Percentiles rank a stretch among this genome's conserved stretches.
Evolutionary conservation across 805 yeast genomes (phyloP).

Genomic region (Kodamaea sagamina): DNA sequence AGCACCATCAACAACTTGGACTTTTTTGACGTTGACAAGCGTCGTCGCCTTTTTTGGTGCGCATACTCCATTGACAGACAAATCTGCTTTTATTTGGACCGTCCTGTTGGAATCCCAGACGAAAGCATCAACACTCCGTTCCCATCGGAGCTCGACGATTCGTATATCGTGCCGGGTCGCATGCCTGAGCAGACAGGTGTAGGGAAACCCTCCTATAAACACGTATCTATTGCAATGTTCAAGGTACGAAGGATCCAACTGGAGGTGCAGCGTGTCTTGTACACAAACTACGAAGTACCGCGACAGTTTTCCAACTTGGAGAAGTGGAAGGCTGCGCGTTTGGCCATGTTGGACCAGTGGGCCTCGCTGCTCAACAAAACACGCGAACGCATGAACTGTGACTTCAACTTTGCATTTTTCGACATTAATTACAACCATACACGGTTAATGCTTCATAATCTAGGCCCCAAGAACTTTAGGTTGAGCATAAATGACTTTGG

Average conservation of each 20-base stretch:
- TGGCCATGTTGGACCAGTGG: constrained; percentile 63
- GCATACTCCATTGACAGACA: constrained; percentile 84
- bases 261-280: constrained; percentile 69
- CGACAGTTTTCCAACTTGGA: constrained; percentile 52
- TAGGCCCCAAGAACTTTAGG: constrained; percentile 67
- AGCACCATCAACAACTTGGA: constrained; percentile 36
- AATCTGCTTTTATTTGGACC: constrained; percentile 78
- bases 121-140: constrained; percentile 69
- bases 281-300: constrained; percentile 73
- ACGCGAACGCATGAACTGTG: constrained; percentile 63
- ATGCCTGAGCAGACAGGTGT: constrained; percentile 38
- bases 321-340: constrained; percentile 65
- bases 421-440: constrained; percentile 78
- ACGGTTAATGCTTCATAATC: constrained; percentile 68
- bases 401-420: constrained; percentile 70
- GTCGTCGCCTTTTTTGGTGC: constrained; percentile 75
- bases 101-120: constrained; percentile 89
- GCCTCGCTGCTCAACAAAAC: constrained; percentile 55
- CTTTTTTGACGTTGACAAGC: constrained; percentile 62
- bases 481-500: constrained; percentile 55
- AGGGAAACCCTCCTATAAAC: constrained; percentile 60
- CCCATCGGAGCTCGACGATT: constrained; percentile 76
- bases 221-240: constrained; percentile 66
- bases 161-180: constrained; percentile 46
- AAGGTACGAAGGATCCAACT: constrained; percentile 73